Evolutionary conservation across 2,329 filamentous ascomycete genomes (phyloP), one percentile per base, ranked within the genome.

Genomic region (Claviceps purpurea): DNA sequence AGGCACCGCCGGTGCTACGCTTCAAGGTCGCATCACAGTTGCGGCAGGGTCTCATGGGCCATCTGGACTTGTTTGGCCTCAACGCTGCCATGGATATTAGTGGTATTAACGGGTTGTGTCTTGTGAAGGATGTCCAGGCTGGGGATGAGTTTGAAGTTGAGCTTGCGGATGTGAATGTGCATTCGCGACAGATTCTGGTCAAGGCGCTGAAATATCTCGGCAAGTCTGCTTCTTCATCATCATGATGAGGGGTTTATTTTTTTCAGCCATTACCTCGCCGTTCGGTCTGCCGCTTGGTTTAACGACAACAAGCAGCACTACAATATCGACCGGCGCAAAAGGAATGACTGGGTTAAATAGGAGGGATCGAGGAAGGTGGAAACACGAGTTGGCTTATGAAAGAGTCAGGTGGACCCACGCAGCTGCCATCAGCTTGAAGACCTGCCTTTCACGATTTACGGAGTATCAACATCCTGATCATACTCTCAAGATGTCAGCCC

Each of bases 71-170:
- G 64, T 79, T 79, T 55, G 70, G 72, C 38, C 66, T 73, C 22
- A 49, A 57, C 2, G 77, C 74, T 34, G 54, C 64, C 34, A 60
- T 79, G 54, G 67, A 69, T 37, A 49, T 68, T 5, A 62, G 64
- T 0, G 65, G 64, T 2, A 57, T 80, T 18, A 63, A 66, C 38
- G 65, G 60, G 24, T 60, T 70, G 22, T 57, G 63, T 13, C 63
- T 68, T 24, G 56, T 72, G 52, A 64, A 66, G n/a, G 69, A 78
- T 11, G 60, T 79, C 22, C 64, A 64, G 30, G 56, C 70, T 7
- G 77, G 74, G 5, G 78, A 82, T 60, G 64, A 71, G n/a, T 75
- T 79, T 54, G 72, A 77, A 55, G 79, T 81, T 37, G 72, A 75
- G 61, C 65, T 84, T 41, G 58, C 55, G n/a, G 66, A 79, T 55